phyloP scores from a whole-genome alignment of 192 early-diverging fungal species.

The Linnemannia schmuckeri region DNA sequence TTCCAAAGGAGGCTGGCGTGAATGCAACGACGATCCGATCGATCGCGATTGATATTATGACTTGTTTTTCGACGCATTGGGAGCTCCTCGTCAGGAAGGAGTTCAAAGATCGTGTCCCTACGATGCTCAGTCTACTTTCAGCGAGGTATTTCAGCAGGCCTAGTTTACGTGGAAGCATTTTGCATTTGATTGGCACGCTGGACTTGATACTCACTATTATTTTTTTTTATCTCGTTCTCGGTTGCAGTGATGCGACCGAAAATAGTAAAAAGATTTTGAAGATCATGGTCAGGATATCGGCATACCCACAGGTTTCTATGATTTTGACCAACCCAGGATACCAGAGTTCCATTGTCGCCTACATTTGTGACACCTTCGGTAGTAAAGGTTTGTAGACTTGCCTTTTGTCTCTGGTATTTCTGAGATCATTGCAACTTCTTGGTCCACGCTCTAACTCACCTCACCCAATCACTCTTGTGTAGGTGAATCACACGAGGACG shows the following conservation, averaged over 20 bases:
- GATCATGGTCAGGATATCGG: conserved; percentile 38
- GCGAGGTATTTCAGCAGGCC: conserved; percentile 14
- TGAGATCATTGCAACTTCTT: background rate
- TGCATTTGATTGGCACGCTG: background rate
- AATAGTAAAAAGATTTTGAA: conserved; percentile 42
- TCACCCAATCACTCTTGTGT: background rate
- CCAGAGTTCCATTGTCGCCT: conserved; percentile 29
- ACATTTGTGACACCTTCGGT: conserved; percentile 27
- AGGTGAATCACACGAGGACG: conserved; percentile 38
- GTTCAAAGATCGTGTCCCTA: conserved; percentile 42
- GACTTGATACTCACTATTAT: background rate
- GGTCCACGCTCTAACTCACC: background rate
- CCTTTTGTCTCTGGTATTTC: background rate
- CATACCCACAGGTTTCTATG: conserved; percentile 43
- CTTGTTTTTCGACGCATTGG: conserved; percentile 43
- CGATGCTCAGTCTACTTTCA: conserved; percentile 34
- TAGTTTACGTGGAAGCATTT: background rate
- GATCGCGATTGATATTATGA: conserved; percentile 46
- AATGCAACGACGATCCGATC: conserved; percentile 22
- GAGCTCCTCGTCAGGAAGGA: conserved; percentile 39
- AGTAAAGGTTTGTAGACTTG: conserved; percentile 14
- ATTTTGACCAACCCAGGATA: conserved; percentile 39
- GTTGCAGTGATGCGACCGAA: conserved; percentile 29
- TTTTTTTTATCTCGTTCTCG: background rate
- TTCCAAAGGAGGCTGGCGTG: conserved; percentile 42